Evolutionary conservation across 192 early-diverging fungal genomes (phyloP).

Genomic region (Podila epicladia): DNA sequence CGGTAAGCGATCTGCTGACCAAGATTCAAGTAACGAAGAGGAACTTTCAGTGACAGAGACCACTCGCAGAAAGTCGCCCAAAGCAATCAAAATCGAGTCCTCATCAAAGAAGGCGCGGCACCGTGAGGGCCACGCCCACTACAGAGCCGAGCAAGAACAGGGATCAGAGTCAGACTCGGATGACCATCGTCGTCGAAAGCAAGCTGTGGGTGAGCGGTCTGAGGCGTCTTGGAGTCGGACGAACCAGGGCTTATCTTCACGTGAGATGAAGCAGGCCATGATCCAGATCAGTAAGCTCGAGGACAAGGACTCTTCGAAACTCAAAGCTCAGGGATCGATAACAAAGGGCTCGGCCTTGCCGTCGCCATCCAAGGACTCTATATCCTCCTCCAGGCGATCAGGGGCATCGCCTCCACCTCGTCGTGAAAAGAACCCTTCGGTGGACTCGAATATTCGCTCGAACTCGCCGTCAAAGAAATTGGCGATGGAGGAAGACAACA

Average conservation of each 20-base stretch:
- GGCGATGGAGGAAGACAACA: slow-evolving; percentile 30
- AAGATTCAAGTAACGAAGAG: slow-evolving; percentile 35
- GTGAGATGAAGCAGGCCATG: slow-evolving; percentile 42
- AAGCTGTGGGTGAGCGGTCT: slow-evolving; percentile 5
- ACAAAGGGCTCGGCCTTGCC: slow-evolving; percentile 4
- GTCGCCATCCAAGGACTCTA: neutral
- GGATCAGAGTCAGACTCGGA: slow-evolving; percentile 42
- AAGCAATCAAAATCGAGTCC: slow-evolving; percentile 15
- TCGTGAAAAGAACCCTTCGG: slow-evolving; percentile 1
- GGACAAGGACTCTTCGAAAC: slow-evolving; percentile 30
- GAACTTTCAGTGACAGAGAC: slow-evolving; percentile 15
- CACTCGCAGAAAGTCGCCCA: slow-evolving; percentile 33
- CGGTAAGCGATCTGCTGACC: slow-evolving; percentile 25
- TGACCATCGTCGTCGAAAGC: slow-evolving; percentile 32
- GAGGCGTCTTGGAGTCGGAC: slow-evolving; percentile 20
- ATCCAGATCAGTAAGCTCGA: slow-evolving; percentile 46
- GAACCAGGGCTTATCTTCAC: slow-evolving; percentile 30
- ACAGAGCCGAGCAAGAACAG: slow-evolving; percentile 5
- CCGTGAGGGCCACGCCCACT: neutral
- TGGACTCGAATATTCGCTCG: slow-evolving; percentile 5
- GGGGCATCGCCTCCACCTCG: slow-evolving; percentile 13
- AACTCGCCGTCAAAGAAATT: neutral
- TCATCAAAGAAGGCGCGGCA: slow-evolving; percentile 41
- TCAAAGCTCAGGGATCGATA: slow-evolving; percentile 1
- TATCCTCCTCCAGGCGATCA: neutral